phyloP scores from a whole-genome alignment of 2,329 filamentous ascomycete species.

The Didymella segeticola region DNA sequence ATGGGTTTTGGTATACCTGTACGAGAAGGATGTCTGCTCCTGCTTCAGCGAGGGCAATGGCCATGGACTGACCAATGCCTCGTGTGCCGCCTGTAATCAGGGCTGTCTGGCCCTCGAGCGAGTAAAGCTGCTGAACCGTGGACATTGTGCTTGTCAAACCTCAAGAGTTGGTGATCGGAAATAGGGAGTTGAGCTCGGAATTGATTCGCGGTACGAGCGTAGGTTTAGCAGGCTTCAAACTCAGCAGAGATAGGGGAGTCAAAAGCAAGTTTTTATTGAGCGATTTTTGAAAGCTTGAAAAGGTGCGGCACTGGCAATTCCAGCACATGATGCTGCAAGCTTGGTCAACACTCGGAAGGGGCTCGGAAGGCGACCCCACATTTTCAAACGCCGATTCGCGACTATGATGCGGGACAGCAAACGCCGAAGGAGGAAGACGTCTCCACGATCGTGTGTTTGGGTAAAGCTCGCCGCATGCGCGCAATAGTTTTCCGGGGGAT shows the following conservation, averaged over 20 bases:
- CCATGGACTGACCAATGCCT: conserved; percentile 60
- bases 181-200: not conserved
- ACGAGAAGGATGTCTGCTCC: conserved; percentile 59
- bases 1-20: conserved; percentile 46
- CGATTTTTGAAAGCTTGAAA: not conserved
- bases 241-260: not conserved
- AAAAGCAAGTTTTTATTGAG: not conserved
- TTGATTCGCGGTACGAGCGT: not conserved
- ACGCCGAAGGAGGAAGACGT: conserved; percentile 41
- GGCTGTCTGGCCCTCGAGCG: conserved; percentile 57
- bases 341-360: conserved; percentile 29
- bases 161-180: conserved; percentile 13
- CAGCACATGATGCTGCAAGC: conserved; percentile 16
- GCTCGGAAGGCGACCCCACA: conserved; percentile 39
- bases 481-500: conserved; percentile 22
- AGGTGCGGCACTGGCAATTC: conserved; percentile 8
- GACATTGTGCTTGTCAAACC: conserved; percentile 30
- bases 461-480: conserved; percentile 30
- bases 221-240: not conserved
- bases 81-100: conserved; percentile 59
- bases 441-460: conserved; percentile 32
- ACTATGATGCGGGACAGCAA: conserved; percentile 31
- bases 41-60: conserved; percentile 58
- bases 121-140: conserved; percentile 53
- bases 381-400: conserved; percentile 22